phyloP scores from a whole-genome alignment of 73 alveolate species.

The Paramecium sexaurelia region DNA sequence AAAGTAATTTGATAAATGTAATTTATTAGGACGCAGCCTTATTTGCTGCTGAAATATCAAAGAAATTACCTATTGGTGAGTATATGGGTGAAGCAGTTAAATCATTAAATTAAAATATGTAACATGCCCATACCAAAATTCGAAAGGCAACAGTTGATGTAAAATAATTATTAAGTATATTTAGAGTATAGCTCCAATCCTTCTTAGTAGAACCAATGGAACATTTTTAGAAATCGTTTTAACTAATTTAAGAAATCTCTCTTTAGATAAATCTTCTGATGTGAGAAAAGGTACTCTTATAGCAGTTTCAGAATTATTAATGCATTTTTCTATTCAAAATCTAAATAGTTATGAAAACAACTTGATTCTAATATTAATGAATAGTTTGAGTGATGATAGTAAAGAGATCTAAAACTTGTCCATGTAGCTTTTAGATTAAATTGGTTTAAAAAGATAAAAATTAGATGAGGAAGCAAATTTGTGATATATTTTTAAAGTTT shows the following conservation, averaged over 20 bases:
- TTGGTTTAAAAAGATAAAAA: conserved; percentile 76
- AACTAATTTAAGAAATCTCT: conserved; percentile 65
- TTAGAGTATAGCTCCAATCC: conserved; percentile 70
- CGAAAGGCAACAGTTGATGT: conserved; percentile 73
- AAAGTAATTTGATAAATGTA: conserved; percentile 32
- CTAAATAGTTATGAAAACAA: conserved; percentile 75
- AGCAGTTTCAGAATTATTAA: conserved; percentile 72
- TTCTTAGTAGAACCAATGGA: conserved; percentile 77
- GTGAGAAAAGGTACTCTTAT: conserved; percentile 75
- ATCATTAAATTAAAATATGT: conserved; percentile 71
- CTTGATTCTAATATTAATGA: conserved; percentile 71
- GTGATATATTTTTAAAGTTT: background rate
- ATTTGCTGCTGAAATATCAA: conserved; percentile 74
- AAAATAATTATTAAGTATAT: background rate
- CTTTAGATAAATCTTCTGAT: conserved; percentile 80
- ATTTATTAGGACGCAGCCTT: background rate
- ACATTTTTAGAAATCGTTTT: conserved; percentile 75
- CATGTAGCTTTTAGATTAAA: conserved; percentile 72
- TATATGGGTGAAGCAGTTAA: conserved; percentile 75
- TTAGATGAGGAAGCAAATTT: conserved; percentile 65
- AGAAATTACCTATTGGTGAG: conserved; percentile 72
- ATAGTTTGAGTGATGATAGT: conserved; percentile 83
- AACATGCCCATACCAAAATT: conserved; percentile 79
- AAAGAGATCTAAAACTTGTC: conserved; percentile 73
- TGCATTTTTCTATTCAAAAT: conserved; percentile 76